Conservation (phyloP, 345 rosid genomes). For the Anacardium occidentale region DNA sequence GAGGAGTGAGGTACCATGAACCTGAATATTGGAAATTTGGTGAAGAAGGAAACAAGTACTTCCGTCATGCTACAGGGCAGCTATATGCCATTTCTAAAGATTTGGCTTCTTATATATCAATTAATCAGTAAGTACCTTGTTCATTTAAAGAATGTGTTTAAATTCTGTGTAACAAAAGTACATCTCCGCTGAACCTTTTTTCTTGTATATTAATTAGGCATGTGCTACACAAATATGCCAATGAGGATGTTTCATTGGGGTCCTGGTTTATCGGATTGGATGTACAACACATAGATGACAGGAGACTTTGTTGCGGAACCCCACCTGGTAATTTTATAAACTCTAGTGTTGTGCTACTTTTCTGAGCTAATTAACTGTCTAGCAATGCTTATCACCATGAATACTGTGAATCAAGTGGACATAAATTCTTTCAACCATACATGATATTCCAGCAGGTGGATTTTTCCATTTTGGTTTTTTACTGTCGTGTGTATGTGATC, state of each 20-base stretch:
- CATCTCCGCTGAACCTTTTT: constrained; percentile 15
- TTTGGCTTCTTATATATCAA: constrained; percentile 80
- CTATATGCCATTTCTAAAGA: constrained; percentile 86
- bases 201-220: constrained; percentile 49
- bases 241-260: constrained; percentile 95
- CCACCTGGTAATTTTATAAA: constrained; percentile 64
- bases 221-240: constrained; percentile 78
- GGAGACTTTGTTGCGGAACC: constrained; percentile 97
- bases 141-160: background rate
- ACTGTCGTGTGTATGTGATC: background rate
- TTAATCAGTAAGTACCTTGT: constrained; percentile 65
- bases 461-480: background rate
- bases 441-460: background rate
- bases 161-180: background rate
- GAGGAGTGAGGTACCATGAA: constrained; percentile 96
- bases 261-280: constrained; percentile 98
- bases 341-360: background rate
- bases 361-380: background rate
- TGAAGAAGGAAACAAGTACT: constrained; percentile 91
- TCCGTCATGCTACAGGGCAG: constrained; percentile 99
- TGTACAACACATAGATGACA: constrained; percentile 90
- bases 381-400: background rate
- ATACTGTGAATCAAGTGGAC: background rate
- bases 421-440: background rate
- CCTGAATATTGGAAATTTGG: constrained; percentile 99